Conservation (phyloP, 2,329 filamentous ascomycete genomes). For the Diaporthe caulivora region DNA sequence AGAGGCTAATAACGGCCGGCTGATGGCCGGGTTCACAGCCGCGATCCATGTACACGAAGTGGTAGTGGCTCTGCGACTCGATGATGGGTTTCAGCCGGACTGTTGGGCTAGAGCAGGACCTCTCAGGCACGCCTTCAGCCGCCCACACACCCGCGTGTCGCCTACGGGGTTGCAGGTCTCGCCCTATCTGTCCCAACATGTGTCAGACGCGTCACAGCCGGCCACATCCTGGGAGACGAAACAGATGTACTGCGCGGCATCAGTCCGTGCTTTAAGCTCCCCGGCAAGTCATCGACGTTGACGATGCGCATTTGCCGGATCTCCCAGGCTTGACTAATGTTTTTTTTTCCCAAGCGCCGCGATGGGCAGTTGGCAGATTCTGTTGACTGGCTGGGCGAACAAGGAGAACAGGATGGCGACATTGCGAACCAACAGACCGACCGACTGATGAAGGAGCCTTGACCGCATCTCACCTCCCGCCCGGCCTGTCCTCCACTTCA, state of each 20-base stretch:
- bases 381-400: background rate
- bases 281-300: slow-evolving; percentile 2
- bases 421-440: too few species aligned
- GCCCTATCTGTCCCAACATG: slow-evolving; percentile 17
- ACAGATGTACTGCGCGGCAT: slow-evolving; percentile 26
- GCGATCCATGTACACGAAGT: slow-evolving; percentile 1
- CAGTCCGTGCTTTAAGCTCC: slow-evolving; percentile 33
- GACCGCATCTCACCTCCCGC: background rate
- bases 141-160: background rate
- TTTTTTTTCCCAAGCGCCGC: background rate
- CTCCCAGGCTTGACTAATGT: background rate
- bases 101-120: slow-evolving; percentile 23
- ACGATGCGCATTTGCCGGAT: slow-evolving; percentile 14
- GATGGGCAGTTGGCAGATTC: background rate
- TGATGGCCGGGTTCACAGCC: slow-evolving; percentile 19
- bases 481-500: background rate
- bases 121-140: background rate
- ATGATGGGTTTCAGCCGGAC: slow-evolving; percentile 23
- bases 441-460: background rate
- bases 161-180: slow-evolving; percentile 12
- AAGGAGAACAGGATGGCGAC: background rate
- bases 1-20: slow-evolving; percentile 5
- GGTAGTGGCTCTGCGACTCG: background rate
- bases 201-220: slow-evolving; percentile 25
- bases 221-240: slow-evolving; percentile 36